Percentiles rank a stretch among this genome's conserved stretches.
These are phyloP conservation scores for Vishniacozyma victoriae DNA, from an alignment of 768 basidiomycete species.

Conservation along the genomic window DNA sequence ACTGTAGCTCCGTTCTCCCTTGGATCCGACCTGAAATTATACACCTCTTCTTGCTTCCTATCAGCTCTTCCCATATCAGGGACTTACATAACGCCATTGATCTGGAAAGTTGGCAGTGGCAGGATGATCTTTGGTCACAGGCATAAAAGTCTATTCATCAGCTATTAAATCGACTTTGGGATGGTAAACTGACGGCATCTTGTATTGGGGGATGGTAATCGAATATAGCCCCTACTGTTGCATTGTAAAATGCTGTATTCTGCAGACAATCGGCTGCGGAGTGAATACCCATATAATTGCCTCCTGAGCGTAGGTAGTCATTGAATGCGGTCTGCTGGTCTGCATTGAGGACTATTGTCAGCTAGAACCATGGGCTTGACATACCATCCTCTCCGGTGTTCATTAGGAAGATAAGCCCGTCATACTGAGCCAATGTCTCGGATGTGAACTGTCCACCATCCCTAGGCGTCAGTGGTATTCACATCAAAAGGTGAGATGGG, in stretches of 20 bases:
- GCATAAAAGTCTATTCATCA: constrained; percentile 51
- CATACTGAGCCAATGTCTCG: constrained; percentile 55
- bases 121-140: constrained; percentile 58
- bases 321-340: constrained; percentile 60
- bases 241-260: constrained; percentile 57
- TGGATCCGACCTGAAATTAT: constrained; percentile 69
- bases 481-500: not conserved
- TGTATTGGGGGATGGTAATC: constrained; percentile 66
- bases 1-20: constrained; percentile 59
- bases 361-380: constrained; percentile 15
- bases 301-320: constrained; percentile 61
- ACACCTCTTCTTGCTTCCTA: constrained; percentile 49
- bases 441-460: constrained; percentile 58
- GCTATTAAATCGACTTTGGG: not conserved
- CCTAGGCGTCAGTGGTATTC: constrained; percentile 8
- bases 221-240: constrained; percentile 62
- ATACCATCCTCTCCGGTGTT: constrained; percentile 63
- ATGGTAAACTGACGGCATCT: constrained; percentile 54
- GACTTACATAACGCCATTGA: constrained; percentile 44
- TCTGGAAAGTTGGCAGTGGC: constrained; percentile 54
- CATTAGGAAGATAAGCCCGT: constrained; percentile 63
- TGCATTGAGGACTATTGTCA: constrained; percentile 56
- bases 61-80: not conserved
- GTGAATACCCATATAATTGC: constrained; percentile 67
- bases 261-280: constrained; percentile 60